Evolutionary conservation across 257 asterid species (phyloP).

Genomic region (Fraxinus anomala): DNA sequence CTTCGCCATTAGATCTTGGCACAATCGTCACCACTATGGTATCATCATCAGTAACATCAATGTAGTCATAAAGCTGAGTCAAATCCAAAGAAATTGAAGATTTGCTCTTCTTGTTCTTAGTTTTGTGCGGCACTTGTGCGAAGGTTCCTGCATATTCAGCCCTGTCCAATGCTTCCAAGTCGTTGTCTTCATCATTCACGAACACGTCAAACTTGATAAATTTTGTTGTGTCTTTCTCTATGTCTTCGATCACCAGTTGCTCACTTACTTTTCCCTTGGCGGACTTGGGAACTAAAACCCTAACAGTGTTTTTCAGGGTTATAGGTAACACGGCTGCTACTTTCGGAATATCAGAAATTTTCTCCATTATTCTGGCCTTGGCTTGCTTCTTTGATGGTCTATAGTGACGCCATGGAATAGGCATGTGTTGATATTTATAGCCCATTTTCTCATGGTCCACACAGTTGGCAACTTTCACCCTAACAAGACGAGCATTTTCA

Average conservation of each 20-base stretch:
- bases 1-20: conserved; percentile 36
- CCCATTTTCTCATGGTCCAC: conserved; percentile 41
- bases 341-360: conserved; percentile 11
- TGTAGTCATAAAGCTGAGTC: conserved; percentile 40
- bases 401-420: conserved; percentile 45
- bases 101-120: conserved; percentile 20
- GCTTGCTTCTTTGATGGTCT: conserved; percentile 30
- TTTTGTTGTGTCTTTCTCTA: conserved; percentile 28
- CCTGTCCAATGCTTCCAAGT: conserved; percentile 36
- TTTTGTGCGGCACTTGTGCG: conserved; percentile 55
- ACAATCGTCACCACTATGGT: conserved; percentile 37
- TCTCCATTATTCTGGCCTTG: conserved; percentile 20
- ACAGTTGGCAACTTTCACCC: conserved; percentile 41
- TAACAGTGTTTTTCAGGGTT: conserved; percentile 17
- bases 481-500: conserved; percentile 43
- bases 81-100: conserved; percentile 27
- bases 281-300: conserved; percentile 39
- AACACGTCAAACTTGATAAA: conserved; percentile 50
- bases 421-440: conserved; percentile 34
- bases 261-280: conserved; percentile 39
- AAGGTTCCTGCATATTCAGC: conserved; percentile 53
- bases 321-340: conserved; percentile 39
- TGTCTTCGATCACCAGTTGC: conserved; percentile 36
- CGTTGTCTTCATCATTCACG: conserved; percentile 52
- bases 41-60: conserved; percentile 39